Conservation (phyloP, 768 basidiomycete genomes). For the Psilocybe cubensis region DNA sequence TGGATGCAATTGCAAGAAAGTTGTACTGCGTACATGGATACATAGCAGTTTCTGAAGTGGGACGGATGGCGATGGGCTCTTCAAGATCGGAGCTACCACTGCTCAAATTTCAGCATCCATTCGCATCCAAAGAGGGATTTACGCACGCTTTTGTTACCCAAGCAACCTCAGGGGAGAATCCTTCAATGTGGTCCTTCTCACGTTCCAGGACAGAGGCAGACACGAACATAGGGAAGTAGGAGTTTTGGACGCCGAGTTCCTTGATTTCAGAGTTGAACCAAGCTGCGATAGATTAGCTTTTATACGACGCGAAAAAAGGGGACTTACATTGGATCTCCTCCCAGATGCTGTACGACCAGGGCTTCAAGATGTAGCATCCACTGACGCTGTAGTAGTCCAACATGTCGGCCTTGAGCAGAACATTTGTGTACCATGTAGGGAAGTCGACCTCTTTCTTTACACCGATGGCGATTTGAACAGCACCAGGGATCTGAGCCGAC, state of each 20-base stretch:
- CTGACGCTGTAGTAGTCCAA: conserved; percentile 98
- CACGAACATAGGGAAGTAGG: conserved; percentile 99
- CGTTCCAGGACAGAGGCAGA: conserved; percentile 90
- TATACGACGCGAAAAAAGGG: not conserved
- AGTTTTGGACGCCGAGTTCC: conserved; percentile 93
- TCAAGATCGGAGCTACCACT: conserved; percentile 93
- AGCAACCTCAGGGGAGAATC: conserved; percentile 99
- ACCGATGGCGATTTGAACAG: conserved; percentile 90
- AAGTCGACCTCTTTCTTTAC: conserved; percentile 97
- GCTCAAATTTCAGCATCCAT: conserved; percentile 4
- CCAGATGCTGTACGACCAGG: conserved; percentile 98
- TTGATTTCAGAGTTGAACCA: conserved; percentile 96
- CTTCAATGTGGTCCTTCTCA: conserved; percentile 98
- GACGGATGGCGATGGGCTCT: conserved; percentile 97
- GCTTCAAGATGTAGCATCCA: conserved; percentile 98
- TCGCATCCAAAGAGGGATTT: not conserved
- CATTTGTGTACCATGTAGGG: conserved; percentile 91
- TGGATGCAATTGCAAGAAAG: not conserved
- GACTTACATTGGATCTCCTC: conserved; percentile 86
- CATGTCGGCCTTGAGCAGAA: conserved; percentile 98
- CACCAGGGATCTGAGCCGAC: conserved; percentile 82
- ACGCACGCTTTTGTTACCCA: conserved; percentile 97
- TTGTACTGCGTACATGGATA: conserved; percentile 79
- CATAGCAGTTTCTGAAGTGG: conserved; percentile 99
- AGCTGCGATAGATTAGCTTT: conserved; percentile 43